Conservation (phyloP, 139 green algal genomes). For the Chlamydomonas applanata region DNA sequence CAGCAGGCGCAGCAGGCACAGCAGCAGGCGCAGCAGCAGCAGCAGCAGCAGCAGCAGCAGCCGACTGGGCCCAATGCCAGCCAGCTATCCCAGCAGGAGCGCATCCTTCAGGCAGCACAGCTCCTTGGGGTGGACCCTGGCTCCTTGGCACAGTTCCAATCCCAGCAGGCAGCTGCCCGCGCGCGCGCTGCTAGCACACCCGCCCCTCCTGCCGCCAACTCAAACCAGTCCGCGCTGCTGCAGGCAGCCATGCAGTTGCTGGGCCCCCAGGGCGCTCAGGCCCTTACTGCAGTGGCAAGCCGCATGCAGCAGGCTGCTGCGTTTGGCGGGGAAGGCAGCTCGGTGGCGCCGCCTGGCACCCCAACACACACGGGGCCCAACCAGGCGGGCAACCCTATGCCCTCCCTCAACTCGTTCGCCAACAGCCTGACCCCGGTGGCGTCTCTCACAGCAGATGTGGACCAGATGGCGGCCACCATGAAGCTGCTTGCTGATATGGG, state of each 20-base stretch:
- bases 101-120: neutral
- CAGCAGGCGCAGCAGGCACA: neutral
- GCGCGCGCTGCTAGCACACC: neutral
- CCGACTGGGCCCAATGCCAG: neutral
- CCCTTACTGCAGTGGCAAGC: neutral
- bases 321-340: no score
- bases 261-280: neutral
- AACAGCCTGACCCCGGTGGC: neutral
- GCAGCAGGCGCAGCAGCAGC: slow-evolving; percentile 7
- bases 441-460: neutral
- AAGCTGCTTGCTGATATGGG: no score
- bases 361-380: neutral
- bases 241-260: slow-evolving; percentile 3
- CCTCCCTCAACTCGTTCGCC: neutral
- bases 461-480: slow-evolving; percentile 15
- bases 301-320: no score
- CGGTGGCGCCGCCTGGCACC: neutral
- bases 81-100: neutral
- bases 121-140: neutral
- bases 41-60: slow-evolving; percentile 3
- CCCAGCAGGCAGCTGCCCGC: neutral
- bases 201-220: neutral
- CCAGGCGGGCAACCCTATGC: neutral
- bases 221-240: slow-evolving; percentile 9
- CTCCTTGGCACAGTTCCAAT: neutral